Evolutionary conservation across 2,329 filamentous ascomycete species (phyloP).

Genomic region (Grosmannia clavigera): DNA sequence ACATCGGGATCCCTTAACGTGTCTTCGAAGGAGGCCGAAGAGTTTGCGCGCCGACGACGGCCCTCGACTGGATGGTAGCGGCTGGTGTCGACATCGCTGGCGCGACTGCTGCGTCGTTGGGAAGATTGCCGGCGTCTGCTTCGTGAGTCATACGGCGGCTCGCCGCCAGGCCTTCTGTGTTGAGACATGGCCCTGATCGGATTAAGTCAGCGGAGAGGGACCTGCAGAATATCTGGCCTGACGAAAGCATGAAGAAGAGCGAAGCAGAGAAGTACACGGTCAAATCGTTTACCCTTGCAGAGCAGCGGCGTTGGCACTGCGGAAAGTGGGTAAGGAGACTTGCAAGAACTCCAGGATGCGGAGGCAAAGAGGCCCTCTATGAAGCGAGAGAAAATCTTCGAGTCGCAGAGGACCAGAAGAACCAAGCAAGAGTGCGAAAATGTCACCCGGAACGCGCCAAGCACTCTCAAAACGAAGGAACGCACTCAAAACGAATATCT

Average conservation of each 20-base stretch:
- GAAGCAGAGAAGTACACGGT: not conserved
- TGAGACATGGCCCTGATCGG: slow-evolving; percentile 42
- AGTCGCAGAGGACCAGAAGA: not conserved
- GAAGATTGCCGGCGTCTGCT: slow-evolving; percentile 56
- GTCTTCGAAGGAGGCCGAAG: slow-evolving; percentile 40
- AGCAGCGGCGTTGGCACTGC: not conserved
- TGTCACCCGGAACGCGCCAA: not conserved
- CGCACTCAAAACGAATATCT: not conserved
- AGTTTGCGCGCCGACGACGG: slow-evolving; percentile 42
- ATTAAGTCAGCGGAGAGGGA: not conserved
- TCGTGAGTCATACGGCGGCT: slow-evolving; percentile 47
- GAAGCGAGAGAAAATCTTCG: not conserved
- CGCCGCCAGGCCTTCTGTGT: slow-evolving; percentile 51
- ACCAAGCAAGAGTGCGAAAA: not conserved
- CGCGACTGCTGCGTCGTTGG: slow-evolving; percentile 52
- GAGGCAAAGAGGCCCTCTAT: not conserved
- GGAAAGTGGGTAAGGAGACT: not conserved
- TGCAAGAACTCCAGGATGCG: not conserved
- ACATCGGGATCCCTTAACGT: slow-evolving; percentile 42
- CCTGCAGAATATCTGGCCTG: not conserved
- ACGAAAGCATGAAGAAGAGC: not conserved
- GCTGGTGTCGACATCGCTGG: slow-evolving; percentile 59
- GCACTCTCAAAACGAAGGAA: not conserved
- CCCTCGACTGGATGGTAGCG: slow-evolving; percentile 31
- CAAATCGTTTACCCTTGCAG: not conserved